A percentile compares a stretch with the other conserved stretches of the same genome.
Evolutionary conservation across 2,329 filamentous ascomycete genomes (phyloP).

Genomic region (Alternaria consortialis): DNA sequence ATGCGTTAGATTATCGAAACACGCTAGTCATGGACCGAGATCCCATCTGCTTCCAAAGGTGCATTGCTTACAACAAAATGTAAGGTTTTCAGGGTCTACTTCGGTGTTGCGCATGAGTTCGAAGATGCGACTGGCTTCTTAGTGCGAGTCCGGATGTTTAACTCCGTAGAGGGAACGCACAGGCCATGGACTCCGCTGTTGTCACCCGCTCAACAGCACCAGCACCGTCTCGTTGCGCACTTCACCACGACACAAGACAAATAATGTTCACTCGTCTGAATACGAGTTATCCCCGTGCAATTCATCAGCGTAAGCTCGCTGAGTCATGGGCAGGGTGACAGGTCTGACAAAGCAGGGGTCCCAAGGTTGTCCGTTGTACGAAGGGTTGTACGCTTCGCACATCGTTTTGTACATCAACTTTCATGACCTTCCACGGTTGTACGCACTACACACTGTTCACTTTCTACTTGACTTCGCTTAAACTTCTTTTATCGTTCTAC

Average conservation of each 20-base stretch:
- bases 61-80: background rate
- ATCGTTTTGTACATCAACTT: background rate
- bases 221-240: background rate
- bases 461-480: background rate
- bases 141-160: background rate
- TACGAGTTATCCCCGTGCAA: background rate
- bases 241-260: background rate
- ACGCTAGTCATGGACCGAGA: background rate
- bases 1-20: background rate
- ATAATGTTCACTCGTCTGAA: background rate
- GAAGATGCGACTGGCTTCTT: background rate
- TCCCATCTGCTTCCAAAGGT: background rate
- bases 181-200: background rate
- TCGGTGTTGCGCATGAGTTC: background rate
- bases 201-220: background rate
- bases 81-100: no score
- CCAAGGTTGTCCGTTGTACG: background rate
- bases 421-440: constrained; percentile 1
- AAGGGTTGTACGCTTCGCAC: constrained; percentile 4
- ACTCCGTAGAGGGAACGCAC: background rate
- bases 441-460: background rate
- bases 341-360: background rate
- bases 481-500: background rate
- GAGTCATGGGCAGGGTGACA: background rate
- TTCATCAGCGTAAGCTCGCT: background rate